Conservation (phyloP, 768 basidiomycete genomes). For the Boletus sp. region DNA sequence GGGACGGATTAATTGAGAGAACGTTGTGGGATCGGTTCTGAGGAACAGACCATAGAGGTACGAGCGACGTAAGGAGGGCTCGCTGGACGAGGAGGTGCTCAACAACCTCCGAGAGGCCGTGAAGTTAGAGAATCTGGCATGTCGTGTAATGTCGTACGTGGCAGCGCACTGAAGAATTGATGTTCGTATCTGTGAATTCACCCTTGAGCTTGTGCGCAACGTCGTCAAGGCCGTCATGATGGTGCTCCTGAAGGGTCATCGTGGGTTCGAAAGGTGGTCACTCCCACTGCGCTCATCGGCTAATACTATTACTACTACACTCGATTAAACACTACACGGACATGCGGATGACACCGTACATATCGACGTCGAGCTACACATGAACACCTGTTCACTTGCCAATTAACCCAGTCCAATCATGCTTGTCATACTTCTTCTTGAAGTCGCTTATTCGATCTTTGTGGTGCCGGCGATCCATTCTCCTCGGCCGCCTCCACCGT, state of each 20-base stretch:
- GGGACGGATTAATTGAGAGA: neutral
- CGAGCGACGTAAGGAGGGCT: conserved; percentile 42
- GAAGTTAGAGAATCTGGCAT: neutral
- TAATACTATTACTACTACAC: neutral
- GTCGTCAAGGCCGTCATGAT: neutral
- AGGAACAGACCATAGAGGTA: conserved; percentile 53
- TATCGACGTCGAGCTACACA: neutral
- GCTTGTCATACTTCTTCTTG: conserved; percentile 71
- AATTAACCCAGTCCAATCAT: conserved; percentile 80
- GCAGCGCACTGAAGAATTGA: neutral
- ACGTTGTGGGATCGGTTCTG: neutral
- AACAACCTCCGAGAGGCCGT: conserved; percentile 4
- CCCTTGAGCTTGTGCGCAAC: conserved; percentile 6
- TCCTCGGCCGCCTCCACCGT: conserved; percentile 77
- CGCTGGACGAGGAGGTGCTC: conserved; percentile 16
- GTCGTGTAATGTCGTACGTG: neutral
- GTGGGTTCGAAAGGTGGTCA: neutral
- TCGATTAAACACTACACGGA: neutral
- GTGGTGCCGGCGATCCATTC: conserved; percentile 67
- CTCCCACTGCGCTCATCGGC: neutral
- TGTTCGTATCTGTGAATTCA: neutral
- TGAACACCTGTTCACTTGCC: conserved; percentile 28
- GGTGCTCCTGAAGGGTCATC: neutral
- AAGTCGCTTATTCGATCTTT: conserved; percentile 66
- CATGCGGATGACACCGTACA: neutral